Percentiles rank a stretch among this genome's conserved stretches.
phyloP scores from a whole-genome alignment of 179 eudicot species.

The Patellifolia procumbens region DNA sequence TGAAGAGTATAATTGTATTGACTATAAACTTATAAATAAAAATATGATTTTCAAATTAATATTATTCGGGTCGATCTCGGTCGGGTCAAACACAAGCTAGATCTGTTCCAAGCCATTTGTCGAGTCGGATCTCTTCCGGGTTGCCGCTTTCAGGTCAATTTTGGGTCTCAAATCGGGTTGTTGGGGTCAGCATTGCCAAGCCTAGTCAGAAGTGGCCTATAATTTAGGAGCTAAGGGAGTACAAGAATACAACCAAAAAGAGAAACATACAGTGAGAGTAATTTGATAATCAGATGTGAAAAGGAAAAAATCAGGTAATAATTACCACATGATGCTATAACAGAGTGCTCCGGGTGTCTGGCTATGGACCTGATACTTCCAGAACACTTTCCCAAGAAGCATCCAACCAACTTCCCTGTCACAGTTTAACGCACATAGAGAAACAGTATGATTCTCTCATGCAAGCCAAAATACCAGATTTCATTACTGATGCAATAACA shows the following conservation, averaged over 20 bases:
- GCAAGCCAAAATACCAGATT: not conserved
- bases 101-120: too few species aligned
- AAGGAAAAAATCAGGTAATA: constrained; percentile 7
- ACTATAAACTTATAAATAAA: too few species aligned
- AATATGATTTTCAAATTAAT: too few species aligned
- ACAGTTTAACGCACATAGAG: constrained; percentile 12
- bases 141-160: too few species aligned
- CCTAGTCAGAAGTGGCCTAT: too few species aligned
- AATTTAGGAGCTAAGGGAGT: not conserved
- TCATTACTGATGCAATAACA: not conserved
- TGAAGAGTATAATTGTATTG: too few species aligned
- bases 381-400: constrained; percentile 87
- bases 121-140: too few species aligned
- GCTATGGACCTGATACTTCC: constrained; percentile 93
- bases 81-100: too few species aligned
- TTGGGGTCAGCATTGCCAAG: too few species aligned
- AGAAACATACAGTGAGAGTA: constrained; percentile 3
- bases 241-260: not conserved
- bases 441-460: not conserved
- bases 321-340: constrained; percentile 97
- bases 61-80: too few species aligned
- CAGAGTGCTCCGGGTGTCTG: constrained; percentile 78
- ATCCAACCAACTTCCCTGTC: constrained; percentile 82
- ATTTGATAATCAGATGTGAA: not conserved
- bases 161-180: too few species aligned